These are phyloP conservation scores for Mucor irregularis DNA, from an alignment of 371 early-diverging fungal genomes.

Conservation along the genomic window DNA sequence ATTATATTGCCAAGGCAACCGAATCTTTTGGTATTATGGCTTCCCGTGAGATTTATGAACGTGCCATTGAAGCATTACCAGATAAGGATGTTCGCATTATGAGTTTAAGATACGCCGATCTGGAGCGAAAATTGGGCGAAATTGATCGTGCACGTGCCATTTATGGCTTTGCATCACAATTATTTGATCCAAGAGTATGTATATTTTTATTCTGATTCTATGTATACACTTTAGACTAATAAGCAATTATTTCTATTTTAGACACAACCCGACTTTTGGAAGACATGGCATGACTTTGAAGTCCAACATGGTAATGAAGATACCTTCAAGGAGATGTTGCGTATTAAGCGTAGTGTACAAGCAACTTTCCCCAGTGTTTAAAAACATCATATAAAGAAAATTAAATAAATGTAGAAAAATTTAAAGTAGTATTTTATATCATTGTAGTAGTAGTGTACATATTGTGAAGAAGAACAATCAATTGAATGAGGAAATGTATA, in stretches of 20 bases:
- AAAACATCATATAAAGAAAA: background rate
- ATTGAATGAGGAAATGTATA: no score
- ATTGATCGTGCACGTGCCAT: conserved; percentile 95
- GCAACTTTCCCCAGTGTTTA: conserved; percentile 45
- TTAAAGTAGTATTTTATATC: conserved; percentile 1
- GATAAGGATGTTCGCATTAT: conserved; percentile 82
- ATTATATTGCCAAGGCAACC: conserved; percentile 89
- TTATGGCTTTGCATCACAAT: conserved; percentile 85
- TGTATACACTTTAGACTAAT: background rate
- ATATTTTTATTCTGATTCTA: background rate
- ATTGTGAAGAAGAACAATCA: no score
- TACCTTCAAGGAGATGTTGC: conserved; percentile 96
- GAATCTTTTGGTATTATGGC: conserved; percentile 86
- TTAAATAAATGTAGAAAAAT: no score
- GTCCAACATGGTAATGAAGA: conserved; percentile 97
- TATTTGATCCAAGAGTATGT: conserved; percentile 83
- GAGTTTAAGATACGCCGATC: conserved; percentile 79
- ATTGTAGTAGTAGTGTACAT: background rate
- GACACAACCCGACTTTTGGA: conserved; percentile 81
- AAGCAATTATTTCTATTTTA: conserved; percentile 13
- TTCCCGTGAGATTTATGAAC: conserved; percentile 89
- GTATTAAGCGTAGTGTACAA: conserved; percentile 84
- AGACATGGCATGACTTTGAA: conserved; percentile 95
- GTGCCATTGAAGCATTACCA: conserved; percentile 85
- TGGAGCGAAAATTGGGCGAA: conserved; percentile 93